Evolutionary conservation across 257 asterid genomes (phyloP).

Genomic region (Mitragyna speciosa): DNA sequence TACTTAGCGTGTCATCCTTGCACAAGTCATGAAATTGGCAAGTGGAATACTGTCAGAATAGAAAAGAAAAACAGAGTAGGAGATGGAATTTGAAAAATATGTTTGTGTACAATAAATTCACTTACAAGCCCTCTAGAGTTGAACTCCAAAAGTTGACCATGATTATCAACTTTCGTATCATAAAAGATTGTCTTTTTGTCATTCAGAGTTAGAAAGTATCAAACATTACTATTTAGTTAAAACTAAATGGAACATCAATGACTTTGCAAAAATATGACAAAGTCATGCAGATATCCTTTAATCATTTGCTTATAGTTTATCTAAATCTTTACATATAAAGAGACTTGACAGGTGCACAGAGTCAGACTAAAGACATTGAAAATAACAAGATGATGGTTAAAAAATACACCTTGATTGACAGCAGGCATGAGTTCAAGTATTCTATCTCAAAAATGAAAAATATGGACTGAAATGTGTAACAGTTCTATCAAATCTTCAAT

Average conservation of each 20-base stretch:
- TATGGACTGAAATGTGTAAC: background rate
- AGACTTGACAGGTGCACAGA: background rate
- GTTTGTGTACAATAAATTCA: conserved; percentile 22
- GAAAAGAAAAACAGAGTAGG: conserved; percentile 3
- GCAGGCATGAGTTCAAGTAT: background rate
- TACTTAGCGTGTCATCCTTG: background rate
- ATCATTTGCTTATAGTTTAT: background rate
- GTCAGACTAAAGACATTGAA: background rate
- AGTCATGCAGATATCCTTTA: background rate
- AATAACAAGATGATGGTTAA: background rate
- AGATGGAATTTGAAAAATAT: conserved; percentile 7
- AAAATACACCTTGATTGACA: background rate
- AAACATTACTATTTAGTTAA: conserved; percentile 8
- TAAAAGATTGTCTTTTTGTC: conserved; percentile 67
- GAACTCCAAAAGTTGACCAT: conserved; percentile 84
- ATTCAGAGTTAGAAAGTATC: conserved; percentile 29
- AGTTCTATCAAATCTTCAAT: background rate
- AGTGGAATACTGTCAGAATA: background rate
- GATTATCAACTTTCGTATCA: conserved; percentile 70
- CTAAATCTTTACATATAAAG: background rate
- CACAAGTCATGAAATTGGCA: background rate
- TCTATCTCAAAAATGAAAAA: background rate
- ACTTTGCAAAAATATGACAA: background rate
- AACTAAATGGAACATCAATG: background rate
- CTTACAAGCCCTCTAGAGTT: conserved; percentile 99